Base-by-base conservation (phyloP, 495 filamentous ascomycete species). In the Ramalina intermedia region DNA sequence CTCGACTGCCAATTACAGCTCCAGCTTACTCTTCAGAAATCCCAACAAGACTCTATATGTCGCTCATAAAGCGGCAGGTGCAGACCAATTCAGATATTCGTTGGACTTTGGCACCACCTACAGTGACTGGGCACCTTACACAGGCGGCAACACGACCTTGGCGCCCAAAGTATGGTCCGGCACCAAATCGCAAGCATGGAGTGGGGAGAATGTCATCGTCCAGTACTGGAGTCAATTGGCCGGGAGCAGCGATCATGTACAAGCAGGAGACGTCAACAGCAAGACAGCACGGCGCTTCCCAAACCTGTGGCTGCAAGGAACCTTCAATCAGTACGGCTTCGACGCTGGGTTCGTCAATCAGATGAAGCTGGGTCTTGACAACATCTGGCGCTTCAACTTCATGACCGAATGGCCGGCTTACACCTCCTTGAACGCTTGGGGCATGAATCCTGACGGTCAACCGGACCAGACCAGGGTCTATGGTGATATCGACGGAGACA, bases 291-390 rank as follows among this genome's bases (percentile, higher is more conserved):
- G 81, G 18, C 69, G 72, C 7, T 80, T 76, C 50, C 81, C 81
- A 6, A 79, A 84, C 60, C 60, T 85, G 37, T 84, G 69, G 63
- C 66, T 78, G 47, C 73, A 84, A 37, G 81, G 81, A 0, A 69
- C 74, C 1, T 84, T 73, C 62, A 85, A 85, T 53, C 66, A 78
- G 47, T 85, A 75, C 54, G 80, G 82, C 24, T 84, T 75, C 55
- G 81, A 85, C 63, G 69, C 73, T 1, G 81, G 81, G 2, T 46
- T 82, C 37, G 39, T 36, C 59, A 69, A 75, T 84, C 66, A 84
- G 35, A 75, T 82, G 71, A 51, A 65, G 18, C 65, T 69, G 26
- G 60, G 68, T 33, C 54, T 58, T 12, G 56, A 70, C 42, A 66
- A 61, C 12, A 58, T 58, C 8, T 75, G 72, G 72, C 57, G 61